These are phyloP conservation scores for Aureobasidium subglaciale DNA, from an alignment of 2,329 filamentous ascomycete species.

Conservation along the genomic window DNA sequence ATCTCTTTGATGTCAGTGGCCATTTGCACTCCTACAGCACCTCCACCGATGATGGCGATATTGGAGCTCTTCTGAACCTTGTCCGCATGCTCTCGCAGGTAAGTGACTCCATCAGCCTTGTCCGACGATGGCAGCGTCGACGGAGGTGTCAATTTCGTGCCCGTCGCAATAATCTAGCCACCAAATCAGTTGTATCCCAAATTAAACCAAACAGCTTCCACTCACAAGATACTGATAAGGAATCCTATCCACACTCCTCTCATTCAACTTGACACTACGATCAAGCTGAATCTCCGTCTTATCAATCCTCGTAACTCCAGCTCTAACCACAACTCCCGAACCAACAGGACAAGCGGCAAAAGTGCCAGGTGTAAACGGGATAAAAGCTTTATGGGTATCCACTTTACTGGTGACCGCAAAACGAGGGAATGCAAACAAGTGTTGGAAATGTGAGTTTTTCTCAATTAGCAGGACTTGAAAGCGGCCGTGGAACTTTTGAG, in stretches of 20 bases:
- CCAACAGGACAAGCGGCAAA: slow-evolving; percentile 7
- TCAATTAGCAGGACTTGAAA: slow-evolving; percentile 13
- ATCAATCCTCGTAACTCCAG: neutral
- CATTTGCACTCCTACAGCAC: slow-evolving; percentile 56
- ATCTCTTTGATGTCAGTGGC: slow-evolving; percentile 52
- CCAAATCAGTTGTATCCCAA: neutral
- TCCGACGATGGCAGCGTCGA: slow-evolving; percentile 10
- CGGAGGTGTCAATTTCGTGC: slow-evolving; percentile 11
- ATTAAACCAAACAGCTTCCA: neutral
- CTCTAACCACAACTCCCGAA: slow-evolving; percentile 5
- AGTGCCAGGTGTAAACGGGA: slow-evolving; percentile 9
- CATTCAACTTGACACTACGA: slow-evolving; percentile 3
- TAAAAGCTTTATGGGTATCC: slow-evolving; percentile 16
- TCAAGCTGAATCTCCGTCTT: slow-evolving; percentile 5
- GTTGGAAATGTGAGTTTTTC: slow-evolving; percentile 17
- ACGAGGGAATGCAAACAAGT: slow-evolving; percentile 14
- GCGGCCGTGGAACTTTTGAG: neutral
- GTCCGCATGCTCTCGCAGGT: slow-evolving; percentile 5
- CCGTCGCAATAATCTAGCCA: slow-evolving; percentile 13
- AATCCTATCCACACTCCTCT: neutral
- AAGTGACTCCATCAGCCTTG: slow-evolving; percentile 13
- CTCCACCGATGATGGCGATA: slow-evolving; percentile 40
- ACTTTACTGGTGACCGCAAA: slow-evolving; percentile 12
- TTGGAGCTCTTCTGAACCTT: slow-evolving; percentile 1
- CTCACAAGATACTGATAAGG: slow-evolving; percentile 12